Evolutionary conservation across 2,329 filamentous ascomycete species (phyloP).

Genomic region (Berkeleyomyces basicola): DNA sequence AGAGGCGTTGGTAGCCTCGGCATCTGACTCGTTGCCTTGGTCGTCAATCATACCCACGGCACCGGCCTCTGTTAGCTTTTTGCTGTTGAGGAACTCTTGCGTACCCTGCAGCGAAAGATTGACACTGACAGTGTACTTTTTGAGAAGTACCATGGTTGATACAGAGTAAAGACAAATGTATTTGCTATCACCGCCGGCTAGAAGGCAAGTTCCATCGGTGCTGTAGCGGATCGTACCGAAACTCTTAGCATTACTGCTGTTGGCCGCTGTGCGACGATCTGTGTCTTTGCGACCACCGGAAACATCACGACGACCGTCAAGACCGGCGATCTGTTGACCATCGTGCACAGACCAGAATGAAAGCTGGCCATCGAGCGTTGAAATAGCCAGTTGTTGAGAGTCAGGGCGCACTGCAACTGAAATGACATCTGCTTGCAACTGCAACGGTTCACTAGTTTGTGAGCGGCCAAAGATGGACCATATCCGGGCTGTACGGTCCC

Average conservation of each 20-base stretch:
- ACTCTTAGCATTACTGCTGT: conserved; percentile 74
- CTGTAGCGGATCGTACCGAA: conserved; percentile 84
- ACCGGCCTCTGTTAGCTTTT: conserved; percentile 76
- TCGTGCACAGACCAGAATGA: conserved; percentile 91
- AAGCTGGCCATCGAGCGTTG: conserved; percentile 81
- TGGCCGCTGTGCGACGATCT: conserved; percentile 82
- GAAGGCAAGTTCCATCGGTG: conserved; percentile 74
- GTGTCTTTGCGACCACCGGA: conserved; percentile 80
- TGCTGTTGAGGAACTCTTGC: conserved; percentile 92
- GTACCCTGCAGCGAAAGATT: conserved; percentile 94
- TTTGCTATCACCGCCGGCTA: conserved; percentile 92
- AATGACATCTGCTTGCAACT: conserved; percentile 80
- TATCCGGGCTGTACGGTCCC: conserved; percentile 88
- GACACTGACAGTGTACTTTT: conserved; percentile 89
- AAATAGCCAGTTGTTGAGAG: conserved; percentile 76
- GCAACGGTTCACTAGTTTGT: conserved; percentile 86
- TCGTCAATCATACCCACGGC: conserved; percentile 73
- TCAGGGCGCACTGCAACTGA: conserved; percentile 79
- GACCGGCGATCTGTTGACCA: conserved; percentile 65
- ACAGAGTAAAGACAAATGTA: conserved; percentile 98
- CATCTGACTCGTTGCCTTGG: conserved; percentile 28
- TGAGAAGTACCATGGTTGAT: conserved; percentile 73
- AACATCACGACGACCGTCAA: conserved; percentile 82
- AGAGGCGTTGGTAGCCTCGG: conserved; percentile 77
- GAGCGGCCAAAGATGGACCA: conserved; percentile 93